Conservation (phyloP, 108 stramenopile genomes). For the Cylindrotheca closterium region DNA sequence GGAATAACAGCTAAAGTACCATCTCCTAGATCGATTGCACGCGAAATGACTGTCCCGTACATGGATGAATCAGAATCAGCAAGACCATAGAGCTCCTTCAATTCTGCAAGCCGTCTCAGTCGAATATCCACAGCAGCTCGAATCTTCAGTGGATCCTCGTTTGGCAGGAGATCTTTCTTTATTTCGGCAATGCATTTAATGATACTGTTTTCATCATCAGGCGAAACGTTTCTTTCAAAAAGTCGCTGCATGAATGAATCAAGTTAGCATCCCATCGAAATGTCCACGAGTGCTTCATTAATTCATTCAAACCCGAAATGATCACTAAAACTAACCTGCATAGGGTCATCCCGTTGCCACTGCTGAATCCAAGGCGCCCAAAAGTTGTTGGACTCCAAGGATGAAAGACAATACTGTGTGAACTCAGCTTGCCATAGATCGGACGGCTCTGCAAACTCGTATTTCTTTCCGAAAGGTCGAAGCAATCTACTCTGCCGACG, state of each 20-base stretch:
- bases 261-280: too few species aligned
- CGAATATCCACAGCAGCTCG: slow-evolving; percentile 39
- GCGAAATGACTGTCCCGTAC: slow-evolving; percentile 36
- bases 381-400: slow-evolving; percentile 35
- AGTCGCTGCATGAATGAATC: too few species aligned
- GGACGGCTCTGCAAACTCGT: slow-evolving; percentile 12
- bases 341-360: slow-evolving; percentile 50
- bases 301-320: too few species aligned
- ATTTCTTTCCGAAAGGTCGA: background rate
- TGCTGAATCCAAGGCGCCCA: slow-evolving; percentile 51
- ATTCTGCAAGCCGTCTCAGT: slow-evolving; percentile 29
- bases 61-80: slow-evolving; percentile 25
- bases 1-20: slow-evolving; percentile 39
- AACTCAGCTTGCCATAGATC: slow-evolving; percentile 52
- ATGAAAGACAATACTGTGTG: slow-evolving; percentile 38
- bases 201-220: slow-evolving; percentile 26
- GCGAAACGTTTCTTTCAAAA: slow-evolving; percentile 24
- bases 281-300: too few species aligned
- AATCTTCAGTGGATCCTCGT: slow-evolving; percentile 31
- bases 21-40: slow-evolving; percentile 38
- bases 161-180: slow-evolving; percentile 29
- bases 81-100: slow-evolving; percentile 16
- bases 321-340: slow-evolving; percentile 7
- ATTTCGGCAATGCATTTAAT: slow-evolving; percentile 19
- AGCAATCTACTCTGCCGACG: slow-evolving; percentile 8